phyloP scores from a whole-genome alignment of 805 yeast genomes.

The Cephaloascus albidus region DNA sequence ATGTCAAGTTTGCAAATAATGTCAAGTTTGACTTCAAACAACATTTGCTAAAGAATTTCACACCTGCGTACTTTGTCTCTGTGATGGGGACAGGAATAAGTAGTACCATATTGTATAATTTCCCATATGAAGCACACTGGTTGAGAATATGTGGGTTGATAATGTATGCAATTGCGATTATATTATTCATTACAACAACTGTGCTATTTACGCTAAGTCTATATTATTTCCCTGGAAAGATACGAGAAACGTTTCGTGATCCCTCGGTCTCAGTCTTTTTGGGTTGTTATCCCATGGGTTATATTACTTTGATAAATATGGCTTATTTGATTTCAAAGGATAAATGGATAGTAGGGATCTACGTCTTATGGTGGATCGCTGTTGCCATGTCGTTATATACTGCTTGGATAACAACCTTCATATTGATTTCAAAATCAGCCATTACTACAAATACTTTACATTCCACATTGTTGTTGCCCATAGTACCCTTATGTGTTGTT shows the following conservation, averaged over 20 bases:
- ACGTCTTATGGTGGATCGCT: conserved; percentile 70
- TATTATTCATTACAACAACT: conserved; percentile 34
- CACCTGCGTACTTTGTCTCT: conserved; percentile 57
- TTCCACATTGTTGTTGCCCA: conserved; percentile 57
- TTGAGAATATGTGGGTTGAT: conserved; percentile 45
- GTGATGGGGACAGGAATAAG: conserved; percentile 87
- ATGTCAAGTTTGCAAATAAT: no score
- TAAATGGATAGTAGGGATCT: conserved; percentile 39
- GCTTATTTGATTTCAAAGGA: conserved; percentile 34
- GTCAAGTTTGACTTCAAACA: not conserved
- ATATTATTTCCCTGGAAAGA: conserved; percentile 15
- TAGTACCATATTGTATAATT: conserved; percentile 47
- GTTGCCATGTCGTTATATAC: conserved; percentile 43
- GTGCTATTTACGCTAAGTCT: conserved; percentile 31
- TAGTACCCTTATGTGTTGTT: conserved; percentile 74
- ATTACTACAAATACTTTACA: conserved; percentile 31
- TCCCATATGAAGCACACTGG: conserved; percentile 61
- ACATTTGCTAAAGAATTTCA: conserved; percentile 13
- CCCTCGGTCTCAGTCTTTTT: conserved; percentile 49
- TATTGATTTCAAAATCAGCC: conserved; percentile 27
- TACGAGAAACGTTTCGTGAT: conserved; percentile 20
- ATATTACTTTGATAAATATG: conserved; percentile 53
- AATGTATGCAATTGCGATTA: conserved; percentile 50
- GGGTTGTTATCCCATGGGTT: conserved; percentile 81
- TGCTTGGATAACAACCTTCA: conserved; percentile 53